These are phyloP conservation scores for Leccinum subgranulosum DNA, from an alignment of 768 basidiomycete species.

Conservation along the genomic window DNA sequence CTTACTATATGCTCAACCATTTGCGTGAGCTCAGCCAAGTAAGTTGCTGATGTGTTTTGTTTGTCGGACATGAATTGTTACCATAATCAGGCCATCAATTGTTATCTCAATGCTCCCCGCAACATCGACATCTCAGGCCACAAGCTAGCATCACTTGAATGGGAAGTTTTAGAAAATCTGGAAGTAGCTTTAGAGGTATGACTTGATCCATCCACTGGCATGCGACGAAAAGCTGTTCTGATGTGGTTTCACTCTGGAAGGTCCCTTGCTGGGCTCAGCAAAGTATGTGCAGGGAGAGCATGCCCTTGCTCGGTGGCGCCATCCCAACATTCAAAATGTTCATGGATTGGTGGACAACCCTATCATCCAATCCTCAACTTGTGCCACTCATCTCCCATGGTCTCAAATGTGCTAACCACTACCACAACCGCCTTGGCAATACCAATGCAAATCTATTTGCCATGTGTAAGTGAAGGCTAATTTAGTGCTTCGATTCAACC, in stretches of 20 bases:
- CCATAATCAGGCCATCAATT: background rate
- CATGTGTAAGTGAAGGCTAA: background rate
- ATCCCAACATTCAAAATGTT: background rate
- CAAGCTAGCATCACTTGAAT: background rate
- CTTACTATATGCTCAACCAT: conserved; percentile 31
- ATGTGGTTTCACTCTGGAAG: background rate
- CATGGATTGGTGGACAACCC: background rate
- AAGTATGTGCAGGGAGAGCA: conserved; percentile 1
- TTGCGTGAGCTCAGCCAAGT: background rate
- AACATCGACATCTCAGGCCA: background rate
- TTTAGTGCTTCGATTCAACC: too few relatives aligned
- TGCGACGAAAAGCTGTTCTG: background rate
- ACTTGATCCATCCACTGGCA: background rate
- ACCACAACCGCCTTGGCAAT: background rate
- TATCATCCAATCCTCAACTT: background rate
- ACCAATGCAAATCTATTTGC: conserved; percentile 2
- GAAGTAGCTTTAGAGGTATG: conserved; percentile 8
- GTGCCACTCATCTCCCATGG: background rate
- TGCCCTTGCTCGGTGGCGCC: background rate
- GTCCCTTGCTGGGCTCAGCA: background rate
- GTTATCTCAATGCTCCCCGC: background rate
- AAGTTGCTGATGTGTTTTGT: background rate
- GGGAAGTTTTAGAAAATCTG: conserved; percentile 5
- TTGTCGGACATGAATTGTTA: too few relatives aligned
- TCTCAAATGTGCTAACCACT: background rate